Percentiles rank a stretch among this genome's conserved stretches.
Evolutionary conservation across 1,284 basidiomycete genomes (phyloP).

Genomic region (Cutaneotrichosporon dermatis): DNA sequence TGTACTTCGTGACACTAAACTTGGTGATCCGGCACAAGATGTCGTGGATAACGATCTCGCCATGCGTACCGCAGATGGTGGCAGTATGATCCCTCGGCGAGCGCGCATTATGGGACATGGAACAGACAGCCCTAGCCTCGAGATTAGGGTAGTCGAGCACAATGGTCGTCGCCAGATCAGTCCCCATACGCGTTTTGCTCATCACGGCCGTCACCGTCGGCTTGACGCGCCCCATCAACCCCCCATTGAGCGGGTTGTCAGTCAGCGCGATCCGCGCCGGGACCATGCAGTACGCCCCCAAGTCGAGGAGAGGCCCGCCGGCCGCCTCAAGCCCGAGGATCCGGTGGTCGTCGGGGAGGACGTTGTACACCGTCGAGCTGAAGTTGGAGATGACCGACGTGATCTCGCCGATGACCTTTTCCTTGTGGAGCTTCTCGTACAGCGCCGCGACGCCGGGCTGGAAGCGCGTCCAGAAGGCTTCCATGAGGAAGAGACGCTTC

Average conservation of each 20-base stretch:
- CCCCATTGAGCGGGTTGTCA: slow-evolving; percentile 37
- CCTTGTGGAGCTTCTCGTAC: slow-evolving; percentile 38
- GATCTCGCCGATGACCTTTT: slow-evolving; percentile 44
- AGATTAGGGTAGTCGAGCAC: slow-evolving; percentile 41
- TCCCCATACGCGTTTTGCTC: slow-evolving; percentile 41
- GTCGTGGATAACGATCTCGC: slow-evolving; percentile 12
- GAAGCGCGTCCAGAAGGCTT: slow-evolving; percentile 43
- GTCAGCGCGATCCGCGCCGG: slow-evolving; percentile 14
- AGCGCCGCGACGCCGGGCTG: slow-evolving; percentile 42
- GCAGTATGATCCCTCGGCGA: slow-evolving; percentile 4
- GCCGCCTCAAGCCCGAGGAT: slow-evolving; percentile 49
- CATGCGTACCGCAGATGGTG: slow-evolving; percentile 11
- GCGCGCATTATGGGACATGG: slow-evolving; percentile 6
- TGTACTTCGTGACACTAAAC: slow-evolving; percentile 8
- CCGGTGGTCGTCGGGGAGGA: slow-evolving; percentile 38
- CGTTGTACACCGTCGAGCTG: slow-evolving; percentile 12
- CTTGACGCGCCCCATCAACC: slow-evolving; percentile 3
- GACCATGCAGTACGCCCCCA: slow-evolving; percentile 47
- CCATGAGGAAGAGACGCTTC: slow-evolving; percentile 49
- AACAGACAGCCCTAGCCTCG: slow-evolving; percentile 24
- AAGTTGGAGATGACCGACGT: slow-evolving; percentile 24
- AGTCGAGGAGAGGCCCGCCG: slow-evolving; percentile 52
- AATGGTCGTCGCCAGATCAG: slow-evolving; percentile 41
- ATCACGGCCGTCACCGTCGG: slow-evolving; percentile 39
- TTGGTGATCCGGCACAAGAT: slow-evolving; percentile 6